These are phyloP conservation scores for Colletotrichum incanum DNA, from an alignment of 2,329 filamentous ascomycete genomes.

Conservation along the genomic window DNA sequence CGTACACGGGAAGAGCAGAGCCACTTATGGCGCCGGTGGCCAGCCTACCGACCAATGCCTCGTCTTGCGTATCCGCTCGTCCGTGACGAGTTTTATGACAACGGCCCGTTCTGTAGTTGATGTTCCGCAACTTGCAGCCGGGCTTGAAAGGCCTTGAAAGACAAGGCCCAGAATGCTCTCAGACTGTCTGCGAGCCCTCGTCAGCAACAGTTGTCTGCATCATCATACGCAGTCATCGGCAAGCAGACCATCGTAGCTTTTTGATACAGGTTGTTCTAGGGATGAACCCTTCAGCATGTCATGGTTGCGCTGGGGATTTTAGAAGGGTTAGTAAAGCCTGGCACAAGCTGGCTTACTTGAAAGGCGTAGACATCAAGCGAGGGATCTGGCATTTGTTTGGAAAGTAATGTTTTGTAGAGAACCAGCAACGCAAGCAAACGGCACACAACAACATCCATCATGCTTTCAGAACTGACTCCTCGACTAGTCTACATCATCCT, in stretches of 20 bases:
- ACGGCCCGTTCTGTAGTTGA: not conserved
- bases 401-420: not conserved
- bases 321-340: not conserved
- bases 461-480: not conserved
- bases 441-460: not conserved
- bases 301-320: not conserved
- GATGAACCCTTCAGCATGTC: not conserved
- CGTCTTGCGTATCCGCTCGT: not conserved
- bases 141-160: not conserved
- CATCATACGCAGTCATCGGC: not conserved
- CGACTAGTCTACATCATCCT: constrained; percentile 1
- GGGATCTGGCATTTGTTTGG: not conserved
- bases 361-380: not conserved
- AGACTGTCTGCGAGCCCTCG: not conserved
- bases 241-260: not conserved
- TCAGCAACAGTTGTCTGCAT: not conserved
- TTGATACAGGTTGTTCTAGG: not conserved
- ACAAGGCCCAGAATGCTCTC: not conserved
- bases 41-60: not conserved
- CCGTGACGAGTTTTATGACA: not conserved
- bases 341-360: not conserved
- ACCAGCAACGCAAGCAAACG: not conserved
- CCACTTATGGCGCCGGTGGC: not conserved
- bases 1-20: not conserved
- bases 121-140: not conserved